These are phyloP conservation scores for Wallacemonas sp. DNA, from an alignment of 208 protist species.

Conservation along the genomic window DNA sequence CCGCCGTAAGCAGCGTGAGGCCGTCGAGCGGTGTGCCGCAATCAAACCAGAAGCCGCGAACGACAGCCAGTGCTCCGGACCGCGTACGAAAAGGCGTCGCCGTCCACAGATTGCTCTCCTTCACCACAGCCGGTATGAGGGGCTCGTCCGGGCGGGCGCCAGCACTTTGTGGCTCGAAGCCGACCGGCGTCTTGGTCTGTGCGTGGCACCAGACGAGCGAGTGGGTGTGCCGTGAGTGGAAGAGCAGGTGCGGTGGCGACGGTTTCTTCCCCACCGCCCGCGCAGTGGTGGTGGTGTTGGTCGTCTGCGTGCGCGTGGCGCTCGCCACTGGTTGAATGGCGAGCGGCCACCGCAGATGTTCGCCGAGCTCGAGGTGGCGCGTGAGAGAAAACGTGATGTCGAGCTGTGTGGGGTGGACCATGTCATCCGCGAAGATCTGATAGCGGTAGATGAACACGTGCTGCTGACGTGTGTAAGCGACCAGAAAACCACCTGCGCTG, in stretches of 20 bases:
- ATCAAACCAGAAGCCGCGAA: constrained; percentile 35
- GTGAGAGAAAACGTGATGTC: constrained; percentile 20
- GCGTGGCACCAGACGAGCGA: constrained; percentile 22
- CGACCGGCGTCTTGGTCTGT: constrained; percentile 3
- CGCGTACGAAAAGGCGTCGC: neutral
- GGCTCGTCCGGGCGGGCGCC: neutral
- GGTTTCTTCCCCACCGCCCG: neutral
- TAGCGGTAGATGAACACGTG: constrained; percentile 47
- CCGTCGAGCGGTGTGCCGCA: constrained; percentile 30
- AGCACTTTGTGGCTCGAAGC: constrained; percentile 2
- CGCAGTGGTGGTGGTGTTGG: neutral
- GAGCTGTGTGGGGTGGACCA: neutral
- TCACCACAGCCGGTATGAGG: neutral
- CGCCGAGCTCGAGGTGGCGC: constrained; percentile 20
- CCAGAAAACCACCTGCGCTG: constrained; percentile 35
- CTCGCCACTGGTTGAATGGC: constrained; percentile 18
- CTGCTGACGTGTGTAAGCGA: constrained; percentile 15
- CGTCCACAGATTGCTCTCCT: constrained; percentile 7
- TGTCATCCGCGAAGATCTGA: constrained; percentile 25
- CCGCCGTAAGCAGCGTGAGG: constrained; percentile 25
- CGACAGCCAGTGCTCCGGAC: neutral
- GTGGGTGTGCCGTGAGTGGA: constrained; percentile 36
- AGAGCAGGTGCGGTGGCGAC: constrained; percentile 23
- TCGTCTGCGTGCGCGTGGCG: neutral
- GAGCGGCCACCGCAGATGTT: constrained; percentile 20